Base-by-base conservation (phyloP, 441 rosid genomes). In the Erodium trifolium region DNA sequence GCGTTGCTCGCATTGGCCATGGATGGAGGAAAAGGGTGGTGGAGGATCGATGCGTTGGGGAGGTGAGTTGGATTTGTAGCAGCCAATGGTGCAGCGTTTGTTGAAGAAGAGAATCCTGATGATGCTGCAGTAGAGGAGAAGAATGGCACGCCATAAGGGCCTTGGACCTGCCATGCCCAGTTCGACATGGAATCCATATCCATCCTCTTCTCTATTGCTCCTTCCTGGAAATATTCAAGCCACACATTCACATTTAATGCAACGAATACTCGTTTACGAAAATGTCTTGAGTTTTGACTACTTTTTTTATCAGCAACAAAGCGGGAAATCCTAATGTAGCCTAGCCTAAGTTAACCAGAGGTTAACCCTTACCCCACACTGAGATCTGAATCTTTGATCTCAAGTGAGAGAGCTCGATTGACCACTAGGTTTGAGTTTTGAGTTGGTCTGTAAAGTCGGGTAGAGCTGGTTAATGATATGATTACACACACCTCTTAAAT, bases 101-200 rank as follows among this genome's bases (percentile, higher is more conserved):
- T 70, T n/a, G 89, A 79, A 76, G 79, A 77, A 65, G 80, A 67
- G 88, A 86, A 86, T 88, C 90, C 89, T 84, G 90, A 86, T 86
- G 92, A 87, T 87, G 90, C 90, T 87, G 92, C 92, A 80, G 81
- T 57, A 76, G 87, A 77, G 80, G 78, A 77, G 72, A 72, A 63
- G 65, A 23, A 23, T 23, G 27, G 27, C 45, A 80, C 80, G 10
- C 74, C 75, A 49, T 66, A 72, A 66, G 73, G 80, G 60, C 70
- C 71, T 64, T 81, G 81, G 51, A 49, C 51, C 73, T 76, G 79
- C 80, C 83, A 75, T 67, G 73, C 69, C 83, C 82, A 66, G 31
- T 71, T 75, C 35, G 80, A 83, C 18, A 76, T 43, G n/a, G 81
- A 53, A 72, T 74, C 80, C 35, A 77, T 74, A 65, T 73, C 81